Base-by-base conservation (phyloP, 192 early-diverging fungal species). In the Coemansia sp. region DNA sequence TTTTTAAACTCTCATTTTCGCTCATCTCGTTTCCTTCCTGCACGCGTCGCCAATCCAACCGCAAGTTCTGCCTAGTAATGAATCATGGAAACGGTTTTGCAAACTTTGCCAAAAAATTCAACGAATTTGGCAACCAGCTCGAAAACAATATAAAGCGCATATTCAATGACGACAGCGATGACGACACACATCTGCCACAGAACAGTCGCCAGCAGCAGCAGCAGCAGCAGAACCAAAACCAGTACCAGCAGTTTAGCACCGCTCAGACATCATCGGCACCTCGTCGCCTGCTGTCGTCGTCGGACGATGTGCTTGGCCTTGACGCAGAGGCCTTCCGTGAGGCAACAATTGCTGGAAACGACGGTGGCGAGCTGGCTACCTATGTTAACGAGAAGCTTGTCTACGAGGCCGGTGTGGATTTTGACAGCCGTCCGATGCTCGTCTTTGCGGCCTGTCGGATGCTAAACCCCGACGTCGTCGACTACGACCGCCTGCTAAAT, bases 401-500 rank as follows among this genome's bases (percentile, higher is more conserved):
- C 19, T 80, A 52, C 33, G 70, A 80, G 63, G 77, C 77, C 15
- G 94, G 93, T 38, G 85, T 91, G 49, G 94, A 97, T 69, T 82
- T 68, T 67, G 88, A 93, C 45, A 89, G 86, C 69, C 69, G 89
- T 54, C 89, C 91, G 4, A 87, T 97, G 62, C 77, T 94, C 33
- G 86, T 86, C 27, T 78, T 97, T 54, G 85, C 89, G 58, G 89
- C 92, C 18, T 91, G 91, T 76, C 85, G 88, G 30, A 73, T 97
- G 25, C 94, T 91, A n/a, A 84, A 93, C 68, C 93, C 93, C n/a
- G 66, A 76, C 25, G 76, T 80, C 12, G 84, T 89, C 11, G 81
- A 93, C 73, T 94, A 97, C 57, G 90, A 97, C 78, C 66, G 83
- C 27, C 84, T 97, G 66, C 74, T 94, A 22, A 83, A 82, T 50